phyloP scores from a whole-genome alignment of 805 yeast genomes.

The Pichia phayaonensis region DNA sequence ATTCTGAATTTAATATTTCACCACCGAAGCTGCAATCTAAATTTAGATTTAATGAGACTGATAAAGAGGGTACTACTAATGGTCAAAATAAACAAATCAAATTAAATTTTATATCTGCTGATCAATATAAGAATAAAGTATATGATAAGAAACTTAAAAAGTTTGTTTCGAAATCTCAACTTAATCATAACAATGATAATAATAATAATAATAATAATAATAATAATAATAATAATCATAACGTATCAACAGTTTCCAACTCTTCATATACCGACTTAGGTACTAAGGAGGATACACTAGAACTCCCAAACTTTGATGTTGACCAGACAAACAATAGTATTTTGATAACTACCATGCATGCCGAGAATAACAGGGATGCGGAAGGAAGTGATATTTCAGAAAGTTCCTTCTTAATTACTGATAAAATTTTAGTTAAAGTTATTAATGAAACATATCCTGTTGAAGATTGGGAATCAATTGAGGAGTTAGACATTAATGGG shows the following conservation, averaged over 20 bases:
- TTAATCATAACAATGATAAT: constrained; percentile 2
- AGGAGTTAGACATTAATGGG: constrained; percentile 30
- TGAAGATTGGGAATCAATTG: constrained; percentile 36
- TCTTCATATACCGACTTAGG: constrained; percentile 8
- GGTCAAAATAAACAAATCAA: constrained; percentile 13
- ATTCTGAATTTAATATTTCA: constrained; percentile 5
- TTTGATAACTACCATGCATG: constrained; percentile 2
- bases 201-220: not conserved
- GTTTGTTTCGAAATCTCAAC: constrained; percentile 20
- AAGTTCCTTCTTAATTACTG: constrained; percentile 41
- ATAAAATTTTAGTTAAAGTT: constrained; percentile 35
- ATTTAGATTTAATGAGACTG: not conserved
- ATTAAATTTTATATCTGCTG: constrained; percentile 27
- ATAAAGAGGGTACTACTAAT: not conserved
- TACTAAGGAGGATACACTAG: constrained; percentile 13
- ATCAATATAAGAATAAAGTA: constrained; percentile 25
- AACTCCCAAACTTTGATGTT: constrained; percentile 12
- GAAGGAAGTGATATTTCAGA: constrained; percentile 17
- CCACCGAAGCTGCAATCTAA: constrained; percentile 2
- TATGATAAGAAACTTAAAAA: constrained; percentile 22
- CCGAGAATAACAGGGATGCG: not conserved
- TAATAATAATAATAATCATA: not conserved
- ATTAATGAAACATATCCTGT: constrained; percentile 37
- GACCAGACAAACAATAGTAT: constrained; percentile 4
- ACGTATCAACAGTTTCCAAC: not conserved